Evolutionary conservation across 2,329 filamentous ascomycete species (phyloP).

Genomic region (Diaporthe ilicicola): DNA sequence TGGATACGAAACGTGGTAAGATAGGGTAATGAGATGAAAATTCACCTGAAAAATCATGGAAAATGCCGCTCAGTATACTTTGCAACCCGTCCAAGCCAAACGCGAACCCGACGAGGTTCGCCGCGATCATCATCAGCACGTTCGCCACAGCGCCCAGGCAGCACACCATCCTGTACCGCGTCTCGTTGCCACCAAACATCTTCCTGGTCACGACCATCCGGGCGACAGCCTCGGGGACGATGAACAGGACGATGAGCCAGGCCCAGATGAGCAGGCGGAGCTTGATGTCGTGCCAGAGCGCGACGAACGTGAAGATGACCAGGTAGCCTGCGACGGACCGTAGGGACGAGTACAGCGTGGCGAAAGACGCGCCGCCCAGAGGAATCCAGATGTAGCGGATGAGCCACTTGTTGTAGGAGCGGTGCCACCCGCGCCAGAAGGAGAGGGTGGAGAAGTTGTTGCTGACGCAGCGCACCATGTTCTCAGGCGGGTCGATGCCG

Average conservation of each 20-base stretch:
- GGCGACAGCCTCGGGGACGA: slow-evolving; percentile 85
- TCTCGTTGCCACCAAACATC: slow-evolving; percentile 75
- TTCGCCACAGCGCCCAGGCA: slow-evolving; percentile 84
- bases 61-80: slow-evolving; percentile 77
- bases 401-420: slow-evolving; percentile 93
- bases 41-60: slow-evolving; percentile 76
- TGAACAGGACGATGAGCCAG: slow-evolving; percentile 94
- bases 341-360: slow-evolving; percentile 54
- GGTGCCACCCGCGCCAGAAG: slow-evolving; percentile 98
- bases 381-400: slow-evolving; percentile 94
- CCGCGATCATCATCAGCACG: slow-evolving; percentile 93
- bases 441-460: slow-evolving; percentile 91
- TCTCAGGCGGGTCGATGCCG: slow-evolving; percentile 93
- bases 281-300: slow-evolving; percentile 97
- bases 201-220: slow-evolving; percentile 75
- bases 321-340: slow-evolving; percentile 79
- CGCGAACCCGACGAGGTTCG: slow-evolving; percentile 95
- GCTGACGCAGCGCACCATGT: slow-evolving; percentile 96
- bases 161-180: slow-evolving; percentile 80
- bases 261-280: slow-evolving; percentile 92
- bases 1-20: neutral
- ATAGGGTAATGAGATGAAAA: slow-evolving; percentile 30
- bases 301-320: slow-evolving; percentile 93
- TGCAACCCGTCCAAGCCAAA: slow-evolving; percentile 88
- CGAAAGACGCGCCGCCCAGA: slow-evolving; percentile 75